Evolutionary conservation across 352 stramenopile species (phyloP).

Genomic region (Phytophthora litchii): DNA sequence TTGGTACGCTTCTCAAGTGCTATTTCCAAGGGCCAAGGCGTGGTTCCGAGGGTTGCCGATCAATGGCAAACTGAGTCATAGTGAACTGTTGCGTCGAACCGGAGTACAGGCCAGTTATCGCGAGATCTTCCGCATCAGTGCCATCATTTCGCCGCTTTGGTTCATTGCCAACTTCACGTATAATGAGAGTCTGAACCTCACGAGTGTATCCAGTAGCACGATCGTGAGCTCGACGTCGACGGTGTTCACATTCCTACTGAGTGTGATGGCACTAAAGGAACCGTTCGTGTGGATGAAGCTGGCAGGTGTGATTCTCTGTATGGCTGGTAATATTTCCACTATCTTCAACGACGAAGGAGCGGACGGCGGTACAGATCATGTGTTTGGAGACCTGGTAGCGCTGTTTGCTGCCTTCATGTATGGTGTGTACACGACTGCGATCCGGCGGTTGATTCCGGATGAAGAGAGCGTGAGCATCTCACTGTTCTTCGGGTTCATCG

Average conservation of each 20-base stretch:
- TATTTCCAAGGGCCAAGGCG: slow-evolving; percentile 41
- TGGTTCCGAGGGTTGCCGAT: slow-evolving; percentile 47
- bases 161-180: slow-evolving; percentile 96
- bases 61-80: slow-evolving; percentile 44
- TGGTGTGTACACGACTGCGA: slow-evolving; percentile 93
- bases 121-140: slow-evolving; percentile 55
- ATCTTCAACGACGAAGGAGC: slow-evolving; percentile 70
- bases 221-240: slow-evolving; percentile 94
- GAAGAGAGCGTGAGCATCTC: slow-evolving; percentile 90
- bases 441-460: slow-evolving; percentile 78
- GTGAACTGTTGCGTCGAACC: slow-evolving; percentile 36
- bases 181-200: slow-evolving; percentile 91
- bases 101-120: slow-evolving; percentile 44
- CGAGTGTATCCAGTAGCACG: slow-evolving; percentile 94
- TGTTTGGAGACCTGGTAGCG: slow-evolving; percentile 66
- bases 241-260: slow-evolving; percentile 94
- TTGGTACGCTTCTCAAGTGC: slow-evolving; percentile 66
- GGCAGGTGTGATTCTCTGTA: slow-evolving; percentile 84
- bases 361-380: slow-evolving; percentile 39
- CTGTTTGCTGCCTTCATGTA: slow-evolving; percentile 91
- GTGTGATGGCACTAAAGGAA: slow-evolving; percentile 81
- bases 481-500: slow-evolving; percentile 95
- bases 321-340: slow-evolving; percentile 88
- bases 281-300: slow-evolving; percentile 84
- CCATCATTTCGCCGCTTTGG: slow-evolving; percentile 92